Conservation (phyloP, 2,329 filamentous ascomycete species). For the Talaromyces rugulosus region DNA sequence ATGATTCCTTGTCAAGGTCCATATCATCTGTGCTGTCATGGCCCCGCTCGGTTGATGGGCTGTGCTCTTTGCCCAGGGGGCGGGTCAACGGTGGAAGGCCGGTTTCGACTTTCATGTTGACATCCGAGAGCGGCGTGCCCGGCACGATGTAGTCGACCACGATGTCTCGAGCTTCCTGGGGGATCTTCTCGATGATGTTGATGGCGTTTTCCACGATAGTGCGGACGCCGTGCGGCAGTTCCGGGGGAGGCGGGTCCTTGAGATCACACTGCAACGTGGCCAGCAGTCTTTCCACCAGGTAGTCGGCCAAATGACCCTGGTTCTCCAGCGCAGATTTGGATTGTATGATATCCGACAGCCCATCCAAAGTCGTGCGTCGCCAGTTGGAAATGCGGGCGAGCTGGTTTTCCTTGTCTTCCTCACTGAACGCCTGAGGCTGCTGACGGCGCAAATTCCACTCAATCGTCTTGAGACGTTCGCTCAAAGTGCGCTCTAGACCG, state of each 20-base stretch:
- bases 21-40: slow-evolving; percentile 17
- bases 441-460: slow-evolving; percentile 82
- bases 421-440: slow-evolving; percentile 67
- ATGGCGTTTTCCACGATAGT: slow-evolving; percentile 93
- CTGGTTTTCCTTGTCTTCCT: slow-evolving; percentile 85
- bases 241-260: slow-evolving; percentile 69
- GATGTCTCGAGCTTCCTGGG: slow-evolving; percentile 86
- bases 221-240: slow-evolving; percentile 79
- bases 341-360: slow-evolving; percentile 67
- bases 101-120: slow-evolving; percentile 80
- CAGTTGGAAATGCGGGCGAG: slow-evolving; percentile 85
- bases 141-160: slow-evolving; percentile 81
- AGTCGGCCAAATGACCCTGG: slow-evolving; percentile 64
- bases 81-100: slow-evolving; percentile 59
- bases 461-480: slow-evolving; percentile 74
- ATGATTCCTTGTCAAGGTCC: slow-evolving; percentile 7
- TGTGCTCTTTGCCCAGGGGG: slow-evolving; percentile 15
- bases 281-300: slow-evolving; percentile 64
- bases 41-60: slow-evolving; percentile 14
- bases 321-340: slow-evolving; percentile 63
- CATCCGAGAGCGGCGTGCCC: slow-evolving; percentile 63
- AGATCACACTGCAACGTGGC: slow-evolving; percentile 69
- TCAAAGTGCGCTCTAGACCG: slow-evolving; percentile 70
- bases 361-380: slow-evolving; percentile 90
- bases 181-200: slow-evolving; percentile 78